A percentile compares a stretch with the other conserved stretches of the same genome.
Conservation (phyloP, 2,329 filamentous ascomycete genomes). For the Salinomyces thailandicus region DNA sequence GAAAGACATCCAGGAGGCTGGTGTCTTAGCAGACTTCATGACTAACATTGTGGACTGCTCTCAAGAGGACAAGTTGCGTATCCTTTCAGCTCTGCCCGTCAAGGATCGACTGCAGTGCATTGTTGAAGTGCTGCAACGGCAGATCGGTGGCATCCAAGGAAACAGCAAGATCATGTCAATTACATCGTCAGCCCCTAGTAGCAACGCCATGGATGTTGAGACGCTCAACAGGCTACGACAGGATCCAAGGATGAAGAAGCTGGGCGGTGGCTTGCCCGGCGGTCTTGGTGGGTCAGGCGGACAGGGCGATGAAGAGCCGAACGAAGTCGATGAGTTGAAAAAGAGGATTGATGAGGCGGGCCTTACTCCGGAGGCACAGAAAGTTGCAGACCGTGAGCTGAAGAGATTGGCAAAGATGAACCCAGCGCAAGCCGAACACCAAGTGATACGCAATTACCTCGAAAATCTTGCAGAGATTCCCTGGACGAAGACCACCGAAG, state of each 20-base stretch:
- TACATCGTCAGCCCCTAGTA: conserved; percentile 41
- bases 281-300: conserved; percentile 36
- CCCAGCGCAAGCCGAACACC: conserved; percentile 89
- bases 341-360: conserved; percentile 75
- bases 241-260: conserved; percentile 30
- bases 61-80: conserved; percentile 81
- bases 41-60: conserved; percentile 78
- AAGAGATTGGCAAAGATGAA: conserved; percentile 90
- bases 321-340: conserved; percentile 84
- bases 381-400: conserved; percentile 82
- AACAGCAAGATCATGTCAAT: conserved; percentile 78
- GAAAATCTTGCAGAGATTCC: conserved; percentile 92
- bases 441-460: conserved; percentile 84
- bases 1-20: conserved; percentile 73
- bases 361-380: conserved; percentile 72
- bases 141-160: conserved; percentile 74
- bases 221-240: conserved; percentile 34
- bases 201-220: conserved; percentile 32
- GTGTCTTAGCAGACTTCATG: conserved; percentile 89
- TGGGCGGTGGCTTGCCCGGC: conserved; percentile 21
- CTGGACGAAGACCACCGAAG: conserved; percentile 75
- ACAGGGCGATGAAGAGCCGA: conserved; percentile 67
- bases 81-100: conserved; percentile 71
- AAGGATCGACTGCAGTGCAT: conserved; percentile 70
- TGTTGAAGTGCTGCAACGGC: conserved; percentile 70